These are phyloP conservation scores for Petunia axillaris DNA, from an alignment of 257 asterid species.

Conservation along the genomic window DNA sequence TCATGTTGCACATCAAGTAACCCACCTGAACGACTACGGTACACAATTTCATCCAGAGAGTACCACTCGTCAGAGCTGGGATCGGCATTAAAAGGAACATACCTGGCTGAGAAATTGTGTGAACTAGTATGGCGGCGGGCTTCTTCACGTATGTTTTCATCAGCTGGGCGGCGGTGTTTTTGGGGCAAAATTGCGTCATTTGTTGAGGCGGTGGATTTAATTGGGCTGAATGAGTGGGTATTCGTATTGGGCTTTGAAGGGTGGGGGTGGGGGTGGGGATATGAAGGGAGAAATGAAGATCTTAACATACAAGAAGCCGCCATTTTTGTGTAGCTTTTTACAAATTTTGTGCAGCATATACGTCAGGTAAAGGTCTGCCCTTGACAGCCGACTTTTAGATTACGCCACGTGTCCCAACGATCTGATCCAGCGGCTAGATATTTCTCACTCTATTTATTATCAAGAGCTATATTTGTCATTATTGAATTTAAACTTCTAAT, in stretches of 20 bases:
- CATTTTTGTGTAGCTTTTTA: conserved; percentile 38
- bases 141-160: conserved; percentile 80
- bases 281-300: conserved; percentile 64
- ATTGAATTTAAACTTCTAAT: no score
- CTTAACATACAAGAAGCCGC: conserved; percentile 69
- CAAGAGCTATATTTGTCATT: no score
- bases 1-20: conserved; percentile 86
- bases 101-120: conserved; percentile 75
- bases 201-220: conserved; percentile 41
- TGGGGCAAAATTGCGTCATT: conserved; percentile 33
- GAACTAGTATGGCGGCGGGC: conserved; percentile 66
- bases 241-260: conserved; percentile 23
- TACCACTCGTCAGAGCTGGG: conserved; percentile 56
- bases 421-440: not conserved
- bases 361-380: not conserved
- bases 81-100: conserved; percentile 69
- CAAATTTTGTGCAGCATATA: not conserved
- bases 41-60: conserved; percentile 80
- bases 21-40: conserved; percentile 85
- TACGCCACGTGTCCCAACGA: not conserved
- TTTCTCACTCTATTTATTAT: no score
- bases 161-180: conserved; percentile 63
- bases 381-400: not conserved
- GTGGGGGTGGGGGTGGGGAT: conserved; percentile 41
- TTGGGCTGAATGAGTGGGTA: conserved; percentile 20